A percentile compares a stretch with the other conserved stretches of the same genome.
Evolutionary conservation across 169 alveolate species (phyloP).

Genomic region (Babesia bigemina): DNA sequence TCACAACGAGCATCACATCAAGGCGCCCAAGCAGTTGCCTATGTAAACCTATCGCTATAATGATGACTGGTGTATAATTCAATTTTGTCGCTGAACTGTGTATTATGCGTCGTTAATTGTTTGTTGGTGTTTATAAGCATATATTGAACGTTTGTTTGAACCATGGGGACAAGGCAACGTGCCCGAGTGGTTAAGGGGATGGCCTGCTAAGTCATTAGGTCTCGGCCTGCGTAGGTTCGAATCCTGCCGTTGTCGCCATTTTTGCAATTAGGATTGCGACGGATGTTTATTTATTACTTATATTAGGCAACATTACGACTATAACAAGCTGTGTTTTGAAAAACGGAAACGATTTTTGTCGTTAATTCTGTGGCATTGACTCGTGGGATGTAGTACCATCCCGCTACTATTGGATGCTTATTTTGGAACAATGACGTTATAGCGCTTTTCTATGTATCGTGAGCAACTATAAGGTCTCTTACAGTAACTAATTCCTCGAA

Average conservation of each 20-base stretch:
- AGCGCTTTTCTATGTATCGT: no score
- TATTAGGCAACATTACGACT: no score
- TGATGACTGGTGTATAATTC: not conserved
- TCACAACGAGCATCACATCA: slow-evolving; percentile 37
- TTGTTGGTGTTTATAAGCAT: not conserved
- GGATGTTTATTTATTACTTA: no score
- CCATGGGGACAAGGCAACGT: slow-evolving; percentile 59
- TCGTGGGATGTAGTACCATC: no score
- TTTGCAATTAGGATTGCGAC: not conserved
- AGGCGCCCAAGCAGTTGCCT: slow-evolving; percentile 21
- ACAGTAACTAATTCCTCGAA: no score
- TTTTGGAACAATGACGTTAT: no score
- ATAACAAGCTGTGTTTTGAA: no score
- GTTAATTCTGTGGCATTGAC: no score
- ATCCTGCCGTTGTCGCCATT: slow-evolving; percentile 94
- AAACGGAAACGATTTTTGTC: no score
- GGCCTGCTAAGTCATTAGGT: slow-evolving; percentile 88
- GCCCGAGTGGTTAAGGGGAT: slow-evolving; percentile 86
- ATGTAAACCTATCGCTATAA: not conserved
- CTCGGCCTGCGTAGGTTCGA: slow-evolving; percentile 98
- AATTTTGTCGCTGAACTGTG: no score
- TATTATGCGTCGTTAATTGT: not conserved
- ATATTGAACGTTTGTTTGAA: not conserved
- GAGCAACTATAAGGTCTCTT: no score
- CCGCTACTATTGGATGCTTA: no score